Percentiles rank a stretch among this genome's conserved stretches.
Evolutionary conservation across 2,329 filamentous ascomycete genomes (phyloP).

Genomic region (Aureobasidium mangrovei): DNA sequence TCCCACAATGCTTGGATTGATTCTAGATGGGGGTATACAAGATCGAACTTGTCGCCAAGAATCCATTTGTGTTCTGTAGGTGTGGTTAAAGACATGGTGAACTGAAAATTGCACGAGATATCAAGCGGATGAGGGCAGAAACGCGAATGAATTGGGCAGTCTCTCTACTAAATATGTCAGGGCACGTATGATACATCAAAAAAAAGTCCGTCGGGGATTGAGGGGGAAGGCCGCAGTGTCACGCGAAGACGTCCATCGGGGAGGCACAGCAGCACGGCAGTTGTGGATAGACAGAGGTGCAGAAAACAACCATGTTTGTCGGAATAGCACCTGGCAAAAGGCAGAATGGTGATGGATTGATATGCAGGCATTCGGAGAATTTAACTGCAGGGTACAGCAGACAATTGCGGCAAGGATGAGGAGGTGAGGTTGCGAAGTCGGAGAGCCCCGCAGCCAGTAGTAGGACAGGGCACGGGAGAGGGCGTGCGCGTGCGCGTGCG

Average conservation of each 20-base stretch:
- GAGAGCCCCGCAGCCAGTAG: too few species aligned
- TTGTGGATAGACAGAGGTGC: not conserved
- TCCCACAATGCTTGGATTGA: conserved; percentile 48
- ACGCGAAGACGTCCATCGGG: not conserved
- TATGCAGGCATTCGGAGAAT: too few species aligned
- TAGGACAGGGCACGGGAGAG: too few species aligned
- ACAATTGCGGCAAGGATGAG: too few species aligned
- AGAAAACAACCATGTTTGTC: not conserved
- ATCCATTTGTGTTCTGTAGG: conserved; percentile 23
- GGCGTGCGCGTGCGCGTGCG: too few species aligned
- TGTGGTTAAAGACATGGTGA: conserved; percentile 12
- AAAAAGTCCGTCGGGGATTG: conserved; percentile 9
- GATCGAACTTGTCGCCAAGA: conserved; percentile 40
- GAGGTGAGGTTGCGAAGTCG: too few species aligned
- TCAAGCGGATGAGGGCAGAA: not conserved
- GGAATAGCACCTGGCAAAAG: not conserved
- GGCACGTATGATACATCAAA: not conserved
- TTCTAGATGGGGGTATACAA: conserved; percentile 47
- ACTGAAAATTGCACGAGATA: not conserved
- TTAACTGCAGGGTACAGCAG: too few species aligned
- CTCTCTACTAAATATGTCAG: not conserved
- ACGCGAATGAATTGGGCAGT: not conserved
- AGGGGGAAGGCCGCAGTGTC: not conserved
- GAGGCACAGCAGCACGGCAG: conserved; percentile 1
- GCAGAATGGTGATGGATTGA: too few species aligned